Evolutionary conservation across 2,329 filamentous ascomycete species (phyloP).

Genomic region (Alternaria brassicicola): DNA sequence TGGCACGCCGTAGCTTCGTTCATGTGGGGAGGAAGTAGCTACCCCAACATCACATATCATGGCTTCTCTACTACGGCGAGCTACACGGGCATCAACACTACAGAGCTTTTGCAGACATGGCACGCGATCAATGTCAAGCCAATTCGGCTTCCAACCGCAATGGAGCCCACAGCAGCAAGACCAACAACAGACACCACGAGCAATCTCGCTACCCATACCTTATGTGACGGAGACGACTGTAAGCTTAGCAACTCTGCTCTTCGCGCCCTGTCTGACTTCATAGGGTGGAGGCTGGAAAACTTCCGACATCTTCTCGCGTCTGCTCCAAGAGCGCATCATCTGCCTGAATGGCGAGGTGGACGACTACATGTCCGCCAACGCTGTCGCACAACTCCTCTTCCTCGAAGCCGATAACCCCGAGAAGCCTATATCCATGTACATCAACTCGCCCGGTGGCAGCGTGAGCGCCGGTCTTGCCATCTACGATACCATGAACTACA

Average conservation of each 20-base stretch:
- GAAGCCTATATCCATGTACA: constrained; percentile 96
- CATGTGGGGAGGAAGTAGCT: constrained; percentile 4
- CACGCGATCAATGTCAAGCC: constrained; percentile 32
- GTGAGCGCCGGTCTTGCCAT: constrained; percentile 87
- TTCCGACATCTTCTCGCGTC: constrained; percentile 56
- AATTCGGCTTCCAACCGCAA: constrained; percentile 33
- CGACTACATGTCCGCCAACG: constrained; percentile 86
- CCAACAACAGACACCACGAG: constrained; percentile 36
- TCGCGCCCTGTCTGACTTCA: constrained; percentile 36
- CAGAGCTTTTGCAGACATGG: constrained; percentile 17
- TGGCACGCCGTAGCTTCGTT: constrained; percentile 21
- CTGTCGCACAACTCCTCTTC: constrained; percentile 95
- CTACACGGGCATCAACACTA: constrained; percentile 25
- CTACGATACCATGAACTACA: constrained; percentile 99
- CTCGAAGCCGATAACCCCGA: constrained; percentile 96
- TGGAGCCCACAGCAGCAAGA: constrained; percentile 24
- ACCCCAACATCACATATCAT: constrained; percentile 31
- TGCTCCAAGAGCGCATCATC: constrained; percentile 81
- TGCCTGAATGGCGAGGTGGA: constrained; percentile 92
- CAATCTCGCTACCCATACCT: constrained; percentile 54
- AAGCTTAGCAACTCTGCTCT: constrained; percentile 21
- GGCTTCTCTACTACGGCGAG: constrained; percentile 39
- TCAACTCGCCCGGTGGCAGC: constrained; percentile 93
- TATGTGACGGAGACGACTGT: constrained; percentile 59
- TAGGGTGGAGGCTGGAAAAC: constrained; percentile 60